A percentile compares a stretch with the other conserved stretches of the same genome.
Conservation (phyloP, 805 yeast genomes). For the Nadsonia fulvescens region DNA sequence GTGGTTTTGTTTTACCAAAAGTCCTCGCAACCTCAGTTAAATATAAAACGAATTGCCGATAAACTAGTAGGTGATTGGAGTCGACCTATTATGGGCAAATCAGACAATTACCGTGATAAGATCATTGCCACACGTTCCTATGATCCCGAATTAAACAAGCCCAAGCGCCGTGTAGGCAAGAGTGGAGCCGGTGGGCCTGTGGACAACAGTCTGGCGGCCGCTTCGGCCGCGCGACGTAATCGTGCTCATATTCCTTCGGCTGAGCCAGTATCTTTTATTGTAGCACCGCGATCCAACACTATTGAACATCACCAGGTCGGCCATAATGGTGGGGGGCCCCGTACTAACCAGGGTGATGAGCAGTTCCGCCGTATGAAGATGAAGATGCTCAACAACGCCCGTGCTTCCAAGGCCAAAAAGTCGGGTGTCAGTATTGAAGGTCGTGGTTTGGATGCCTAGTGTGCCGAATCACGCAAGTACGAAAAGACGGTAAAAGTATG, state of each 20-base stretch:
- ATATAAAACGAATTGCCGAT: constrained; percentile 76
- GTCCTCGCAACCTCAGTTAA: constrained; percentile 73
- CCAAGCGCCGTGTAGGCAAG: constrained; percentile 5
- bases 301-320: constrained; percentile 22
- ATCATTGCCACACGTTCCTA: constrained; percentile 51
- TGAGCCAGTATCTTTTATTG: constrained; percentile 70
- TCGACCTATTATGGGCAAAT: constrained; percentile 88
- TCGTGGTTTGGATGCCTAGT: constrained; percentile 20
- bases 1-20: constrained; percentile 85
- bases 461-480: too few species aligned
- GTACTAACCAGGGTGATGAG: constrained; percentile 37
- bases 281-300: constrained; percentile 56
- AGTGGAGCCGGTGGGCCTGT: constrained; percentile 4
- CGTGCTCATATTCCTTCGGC: constrained; percentile 95
- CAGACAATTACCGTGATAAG: constrained; percentile 85
- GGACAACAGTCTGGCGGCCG: constrained; percentile 48
- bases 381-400: constrained; percentile 31
- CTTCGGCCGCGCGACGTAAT: constrained; percentile 76
- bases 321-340: constrained; percentile 20
- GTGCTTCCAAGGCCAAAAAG: constrained; percentile 28
- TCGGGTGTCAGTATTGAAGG: constrained; percentile 74
- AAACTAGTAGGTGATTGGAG: constrained; percentile 93
- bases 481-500: too few species aligned
- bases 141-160: constrained; percentile 17
- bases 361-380: constrained; percentile 63